Conservation (phyloP, 164 flowering plant genomes). For the Annona cherimola region DNA sequence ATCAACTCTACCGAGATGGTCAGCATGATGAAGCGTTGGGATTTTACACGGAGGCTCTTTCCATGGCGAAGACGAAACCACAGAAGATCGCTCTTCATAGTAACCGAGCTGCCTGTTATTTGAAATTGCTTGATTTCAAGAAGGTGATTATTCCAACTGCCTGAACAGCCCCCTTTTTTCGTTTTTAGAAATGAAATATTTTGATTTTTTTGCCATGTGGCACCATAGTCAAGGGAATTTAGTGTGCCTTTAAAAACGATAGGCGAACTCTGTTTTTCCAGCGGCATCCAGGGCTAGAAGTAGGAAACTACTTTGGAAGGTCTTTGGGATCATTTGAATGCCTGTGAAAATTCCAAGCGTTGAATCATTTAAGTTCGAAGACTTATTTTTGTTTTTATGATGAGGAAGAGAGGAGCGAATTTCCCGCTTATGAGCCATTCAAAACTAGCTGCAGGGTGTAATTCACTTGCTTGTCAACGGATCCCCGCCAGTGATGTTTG, state of each 20-base stretch:
- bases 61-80: constrained; percentile 64
- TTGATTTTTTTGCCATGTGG: neutral
- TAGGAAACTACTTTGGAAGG: neutral
- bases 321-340: neutral
- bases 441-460: too few relatives aligned
- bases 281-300: neutral
- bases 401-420: too few relatives aligned
- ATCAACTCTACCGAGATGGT: constrained; percentile 90
- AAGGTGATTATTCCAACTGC: constrained; percentile 36
- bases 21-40: constrained; percentile 60
- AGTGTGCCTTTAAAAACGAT: neutral
- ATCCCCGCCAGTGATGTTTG: too few relatives aligned
- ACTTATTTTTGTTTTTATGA: too few relatives aligned
- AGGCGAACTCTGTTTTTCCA: neutral
- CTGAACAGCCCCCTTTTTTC: neutral
- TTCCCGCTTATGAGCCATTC: too few relatives aligned
- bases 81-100: constrained; percentile 93
- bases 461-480: too few relatives aligned
- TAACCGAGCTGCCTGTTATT: constrained; percentile 86
- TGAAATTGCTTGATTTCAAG: constrained; percentile 72
- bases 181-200: neutral
- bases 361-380: too few relatives aligned
- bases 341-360: too few relatives aligned
- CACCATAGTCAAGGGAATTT: too few relatives aligned
- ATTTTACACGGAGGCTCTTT: constrained; percentile 75